phyloP scores from a whole-genome alignment of 345 rosid species.

The Brassica cretica region DNA sequence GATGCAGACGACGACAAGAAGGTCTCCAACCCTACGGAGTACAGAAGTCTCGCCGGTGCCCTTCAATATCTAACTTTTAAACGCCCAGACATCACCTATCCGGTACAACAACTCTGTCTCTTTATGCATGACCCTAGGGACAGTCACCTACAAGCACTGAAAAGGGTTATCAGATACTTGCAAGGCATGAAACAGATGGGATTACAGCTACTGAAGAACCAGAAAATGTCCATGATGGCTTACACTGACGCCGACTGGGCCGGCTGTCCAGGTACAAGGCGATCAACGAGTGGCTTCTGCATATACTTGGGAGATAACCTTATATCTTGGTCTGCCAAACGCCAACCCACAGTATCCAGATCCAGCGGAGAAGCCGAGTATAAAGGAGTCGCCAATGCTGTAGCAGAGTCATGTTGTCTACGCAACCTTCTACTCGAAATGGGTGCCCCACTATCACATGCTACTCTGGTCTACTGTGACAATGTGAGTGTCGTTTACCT shows the following conservation, averaged over 20 bases:
- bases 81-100: not conserved
- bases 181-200: not conserved
- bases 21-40: not conserved
- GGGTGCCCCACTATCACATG: not conserved
- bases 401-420: not conserved
- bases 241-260: not conserved
- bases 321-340: not conserved
- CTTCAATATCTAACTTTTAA: not conserved
- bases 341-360: not conserved
- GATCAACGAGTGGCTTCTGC: not conserved
- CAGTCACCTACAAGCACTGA: not conserved
- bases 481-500: not conserved
- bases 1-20: not conserved
- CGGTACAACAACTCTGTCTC: not conserved
- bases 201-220: not conserved
- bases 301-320: not conserved
- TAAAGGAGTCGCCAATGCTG: not conserved
- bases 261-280: not conserved
- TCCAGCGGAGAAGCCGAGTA: not conserved
- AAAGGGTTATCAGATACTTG: not conserved
- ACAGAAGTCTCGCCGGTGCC: not conserved
- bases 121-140: not conserved
- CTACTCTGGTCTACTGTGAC: not conserved
- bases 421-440: not conserved
- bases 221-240: not conserved